phyloP scores from a whole-genome alignment of 2,329 filamentous ascomycete genomes.

The Arthrocladium fulminans region DNA sequence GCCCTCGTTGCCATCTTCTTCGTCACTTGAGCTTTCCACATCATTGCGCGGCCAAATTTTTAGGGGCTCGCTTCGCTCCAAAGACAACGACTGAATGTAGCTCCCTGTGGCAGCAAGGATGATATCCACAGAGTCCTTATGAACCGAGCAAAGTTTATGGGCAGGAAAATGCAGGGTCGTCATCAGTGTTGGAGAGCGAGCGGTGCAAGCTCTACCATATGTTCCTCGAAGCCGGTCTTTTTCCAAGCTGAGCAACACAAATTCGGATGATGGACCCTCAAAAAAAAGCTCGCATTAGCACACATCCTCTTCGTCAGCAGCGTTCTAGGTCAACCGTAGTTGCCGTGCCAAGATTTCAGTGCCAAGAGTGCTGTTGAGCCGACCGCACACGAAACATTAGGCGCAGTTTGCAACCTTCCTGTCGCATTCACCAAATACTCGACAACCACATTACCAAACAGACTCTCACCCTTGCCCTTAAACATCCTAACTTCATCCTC shows the following conservation, averaged over 20 bases:
- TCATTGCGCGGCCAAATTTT: constrained; percentile 48
- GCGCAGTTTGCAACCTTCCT: neutral
- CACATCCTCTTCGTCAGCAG: too few relatives aligned
- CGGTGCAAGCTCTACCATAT: constrained; percentile 4
- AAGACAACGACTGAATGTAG: constrained; percentile 58
- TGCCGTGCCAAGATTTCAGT: constrained; percentile 9
- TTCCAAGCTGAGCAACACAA: too few relatives aligned
- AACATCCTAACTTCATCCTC: constrained; percentile 91
- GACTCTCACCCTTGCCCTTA: constrained; percentile 56
- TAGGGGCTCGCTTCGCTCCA: constrained; percentile 49
- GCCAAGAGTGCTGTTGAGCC: constrained; percentile 1
- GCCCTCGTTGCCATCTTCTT: constrained; percentile 24
- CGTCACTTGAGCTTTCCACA: constrained; percentile 25
- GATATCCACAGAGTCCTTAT: constrained; percentile 33
- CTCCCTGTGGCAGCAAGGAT: constrained; percentile 68
- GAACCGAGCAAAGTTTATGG: constrained; percentile 47
- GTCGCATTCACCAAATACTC: constrained; percentile 19
- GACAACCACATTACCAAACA: constrained; percentile 25
- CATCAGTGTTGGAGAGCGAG: neutral
- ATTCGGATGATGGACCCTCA: too few relatives aligned
- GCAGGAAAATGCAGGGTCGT: constrained; percentile 48
- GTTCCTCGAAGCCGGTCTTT: too few relatives aligned
- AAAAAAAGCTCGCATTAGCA: too few relatives aligned
- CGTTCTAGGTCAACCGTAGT: too few relatives aligned
- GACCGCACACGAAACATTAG: neutral